Evolutionary conservation across 495 filamentous ascomycete species (phyloP), one percentile per base, ranked within the genome.

Genomic region (Tuber brumale): DNA sequence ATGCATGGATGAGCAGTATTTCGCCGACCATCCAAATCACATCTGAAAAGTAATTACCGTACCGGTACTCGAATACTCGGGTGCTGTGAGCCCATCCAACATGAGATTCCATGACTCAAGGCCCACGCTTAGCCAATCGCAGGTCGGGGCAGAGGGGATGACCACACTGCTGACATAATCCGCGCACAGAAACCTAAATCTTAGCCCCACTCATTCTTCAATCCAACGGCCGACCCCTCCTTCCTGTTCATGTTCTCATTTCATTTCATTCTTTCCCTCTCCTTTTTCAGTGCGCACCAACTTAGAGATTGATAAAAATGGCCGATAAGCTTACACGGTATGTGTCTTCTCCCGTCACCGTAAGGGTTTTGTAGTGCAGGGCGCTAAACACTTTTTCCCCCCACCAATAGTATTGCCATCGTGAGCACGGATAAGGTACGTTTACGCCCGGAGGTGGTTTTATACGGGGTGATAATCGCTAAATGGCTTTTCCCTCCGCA

Each of bases 391-490:
- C 14, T 66, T 66, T 66, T 66, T 7, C 2, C 57, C 57, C 14
- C 57, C 31, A 35, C 57, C 51, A n/a, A 81, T 83, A 97, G 95
- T 90, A 92, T 99, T 87, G 95, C 95, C 77, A 98, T 99, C 85
- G 92, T 99, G 86, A 97, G 92, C 85, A 90, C 88, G 84, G 95
- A 99, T 90, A 97, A 98, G 91, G 94, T 95, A 83, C 84, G 90
- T 83, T 75, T 69, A 61, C 69, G 37, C 69, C 44, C 72, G 35
- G 4, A 57, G 35, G 45, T 48, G 18, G 14, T 57, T 70, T 72
- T 51, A 14, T 79, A 72, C 66, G 76, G 70, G 75, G 83, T 71
- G 75, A 83, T 69, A 72, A 78, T 71, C 48, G 21, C 27, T 79
- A 73, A 82, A 86, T 87, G 80, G 88, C 31, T 79, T 79, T 76